Conservation (phyloP, 169 alveolate genomes). For the Sarcocystis neurona region DNA sequence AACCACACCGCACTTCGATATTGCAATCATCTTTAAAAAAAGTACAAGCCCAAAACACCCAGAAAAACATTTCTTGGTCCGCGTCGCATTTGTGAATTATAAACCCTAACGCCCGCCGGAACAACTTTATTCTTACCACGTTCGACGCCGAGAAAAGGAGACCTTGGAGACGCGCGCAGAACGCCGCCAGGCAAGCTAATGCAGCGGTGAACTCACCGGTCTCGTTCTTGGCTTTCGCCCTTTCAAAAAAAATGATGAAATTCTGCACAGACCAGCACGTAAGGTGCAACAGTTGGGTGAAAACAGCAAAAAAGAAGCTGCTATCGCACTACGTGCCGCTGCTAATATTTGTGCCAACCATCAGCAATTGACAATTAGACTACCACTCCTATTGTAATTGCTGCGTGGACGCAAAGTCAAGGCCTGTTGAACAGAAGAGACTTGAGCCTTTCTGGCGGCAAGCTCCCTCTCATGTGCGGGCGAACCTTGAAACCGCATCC, state of each 20-base stretch:
- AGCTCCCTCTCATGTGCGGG: background rate
- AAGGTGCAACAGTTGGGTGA: background rate
- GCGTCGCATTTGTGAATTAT: background rate
- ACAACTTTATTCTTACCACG: constrained; percentile 34
- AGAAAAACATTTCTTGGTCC: background rate
- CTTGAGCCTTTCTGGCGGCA: background rate
- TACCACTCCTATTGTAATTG: background rate
- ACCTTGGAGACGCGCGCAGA: constrained; percentile 58
- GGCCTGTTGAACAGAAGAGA: background rate
- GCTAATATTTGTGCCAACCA: background rate
- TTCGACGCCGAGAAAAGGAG: constrained; percentile 54
- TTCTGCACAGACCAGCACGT: background rate
- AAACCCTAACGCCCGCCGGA: background rate
- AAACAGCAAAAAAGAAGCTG: background rate
- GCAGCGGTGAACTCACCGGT: constrained; percentile 8
- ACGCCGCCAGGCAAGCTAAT: constrained; percentile 60
- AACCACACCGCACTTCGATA: no score
- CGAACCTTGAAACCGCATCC: constrained; percentile 15
- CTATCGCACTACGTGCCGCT: background rate
- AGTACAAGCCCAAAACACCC: background rate
- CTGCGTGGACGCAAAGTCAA: background rate
- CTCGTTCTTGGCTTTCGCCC: constrained; percentile 7
- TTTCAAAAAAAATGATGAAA: constrained; percentile 49
- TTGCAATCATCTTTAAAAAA: background rate
- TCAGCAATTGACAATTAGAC: background rate